Evolutionary conservation across 2,329 filamentous ascomycete genomes (phyloP).

Genomic region (Clonostachys byssicola): DNA sequence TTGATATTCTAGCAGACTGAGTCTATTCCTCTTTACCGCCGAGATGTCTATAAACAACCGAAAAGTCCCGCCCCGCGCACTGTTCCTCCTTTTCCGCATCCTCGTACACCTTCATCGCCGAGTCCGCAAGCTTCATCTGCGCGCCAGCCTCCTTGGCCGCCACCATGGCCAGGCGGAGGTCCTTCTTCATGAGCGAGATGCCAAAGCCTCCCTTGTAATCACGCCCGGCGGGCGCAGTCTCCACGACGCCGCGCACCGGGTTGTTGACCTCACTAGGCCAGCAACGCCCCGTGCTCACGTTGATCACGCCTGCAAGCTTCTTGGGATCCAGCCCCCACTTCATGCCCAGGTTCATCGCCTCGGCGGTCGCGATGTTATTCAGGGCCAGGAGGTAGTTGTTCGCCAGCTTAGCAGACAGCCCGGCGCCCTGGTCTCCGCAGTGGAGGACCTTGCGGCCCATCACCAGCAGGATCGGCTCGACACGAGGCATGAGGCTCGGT

Average conservation of each 20-base stretch:
- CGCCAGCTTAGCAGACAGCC: constrained; percentile 86
- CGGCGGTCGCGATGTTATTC: constrained; percentile 74
- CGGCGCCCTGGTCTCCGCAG: constrained; percentile 79
- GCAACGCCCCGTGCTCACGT: constrained; percentile 88
- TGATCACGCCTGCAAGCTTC: constrained; percentile 80
- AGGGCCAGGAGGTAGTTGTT: constrained; percentile 97
- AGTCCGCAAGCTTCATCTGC: constrained; percentile 58
- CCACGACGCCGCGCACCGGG: constrained; percentile 80
- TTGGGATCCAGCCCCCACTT: constrained; percentile 55
- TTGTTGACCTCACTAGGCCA: constrained; percentile 98
- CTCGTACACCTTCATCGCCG: constrained; percentile 64
- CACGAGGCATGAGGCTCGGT: constrained; percentile 52
- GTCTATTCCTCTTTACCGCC: constrained; percentile 40
- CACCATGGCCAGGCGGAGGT: constrained; percentile 67
- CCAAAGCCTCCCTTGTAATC: constrained; percentile 79
- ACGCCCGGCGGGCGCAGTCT: constrained; percentile 67
- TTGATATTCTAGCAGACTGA: no score
- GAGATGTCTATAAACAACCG: constrained; percentile 73
- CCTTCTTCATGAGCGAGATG: constrained; percentile 76
- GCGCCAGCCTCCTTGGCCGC: constrained; percentile 67
- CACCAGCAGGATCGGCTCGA: constrained; percentile 65
- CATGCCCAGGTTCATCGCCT: constrained; percentile 64
- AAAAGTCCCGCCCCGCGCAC: constrained; percentile 73
- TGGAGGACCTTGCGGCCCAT: constrained; percentile 89
- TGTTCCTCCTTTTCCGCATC: constrained; percentile 55